phyloP scores from a whole-genome alignment of 495 filamentous ascomycete species.

The Aspergillus ellipticus region DNA sequence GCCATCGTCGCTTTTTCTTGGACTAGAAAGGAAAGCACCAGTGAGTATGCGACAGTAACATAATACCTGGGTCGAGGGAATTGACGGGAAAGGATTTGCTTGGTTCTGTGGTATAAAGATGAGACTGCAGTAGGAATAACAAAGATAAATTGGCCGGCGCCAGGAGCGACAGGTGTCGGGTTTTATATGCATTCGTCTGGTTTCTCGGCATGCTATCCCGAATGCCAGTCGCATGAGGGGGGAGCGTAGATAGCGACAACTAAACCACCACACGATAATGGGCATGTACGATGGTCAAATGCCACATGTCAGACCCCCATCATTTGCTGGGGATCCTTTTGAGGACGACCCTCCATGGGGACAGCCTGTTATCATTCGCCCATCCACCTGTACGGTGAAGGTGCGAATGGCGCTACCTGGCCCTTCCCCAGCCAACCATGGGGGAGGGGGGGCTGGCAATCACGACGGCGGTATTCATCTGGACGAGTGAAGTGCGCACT shows the following conservation, averaged over 20 bases:
- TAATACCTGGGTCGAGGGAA: not conserved
- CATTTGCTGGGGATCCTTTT: not conserved
- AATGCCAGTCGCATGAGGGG: slow-evolving; percentile 1
- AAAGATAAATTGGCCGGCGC: not conserved
- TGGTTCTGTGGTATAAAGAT: not conserved
- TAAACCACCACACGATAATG: slow-evolving; percentile 2
- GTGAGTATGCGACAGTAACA: not conserved
- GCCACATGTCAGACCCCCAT: slow-evolving; percentile 9
- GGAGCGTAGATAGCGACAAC: not conserved
- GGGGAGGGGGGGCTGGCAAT: not conserved
- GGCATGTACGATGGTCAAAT: slow-evolving; percentile 1
- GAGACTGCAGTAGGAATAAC: not conserved
- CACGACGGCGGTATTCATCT: not conserved
- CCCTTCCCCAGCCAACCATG: not conserved
- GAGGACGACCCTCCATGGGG: not conserved
- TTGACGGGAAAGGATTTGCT: not conserved
- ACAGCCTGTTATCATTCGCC: not conserved
- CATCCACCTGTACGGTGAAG: not conserved
- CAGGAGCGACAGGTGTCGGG: not conserved
- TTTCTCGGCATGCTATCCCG: not conserved
- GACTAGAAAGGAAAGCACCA: not conserved
- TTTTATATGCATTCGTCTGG: not conserved
- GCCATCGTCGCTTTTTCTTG: slow-evolving; percentile 1
- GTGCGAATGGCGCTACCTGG: not conserved
- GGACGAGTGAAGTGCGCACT: not conserved